Conservation (phyloP, 2,329 filamentous ascomycete species). For the Colletotrichum trifolii region DNA sequence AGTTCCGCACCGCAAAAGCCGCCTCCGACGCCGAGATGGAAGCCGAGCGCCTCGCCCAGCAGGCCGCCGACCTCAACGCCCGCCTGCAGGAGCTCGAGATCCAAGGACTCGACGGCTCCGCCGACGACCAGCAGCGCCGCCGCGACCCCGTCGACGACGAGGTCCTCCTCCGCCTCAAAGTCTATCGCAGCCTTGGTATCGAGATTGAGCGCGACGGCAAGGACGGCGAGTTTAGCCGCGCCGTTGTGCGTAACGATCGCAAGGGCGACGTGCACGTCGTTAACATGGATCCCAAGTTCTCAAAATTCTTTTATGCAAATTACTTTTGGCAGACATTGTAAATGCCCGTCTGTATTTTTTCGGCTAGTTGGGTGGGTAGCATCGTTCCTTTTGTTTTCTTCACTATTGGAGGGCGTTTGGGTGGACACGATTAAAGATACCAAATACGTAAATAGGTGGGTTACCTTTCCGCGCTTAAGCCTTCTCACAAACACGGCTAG, state of each 20-base stretch:
- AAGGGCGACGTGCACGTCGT: slow-evolving; percentile 96
- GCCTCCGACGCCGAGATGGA: slow-evolving; percentile 92
- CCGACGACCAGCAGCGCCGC: slow-evolving; percentile 45
- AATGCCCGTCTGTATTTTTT: slow-evolving; percentile 17
- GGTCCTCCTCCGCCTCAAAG: slow-evolving; percentile 81
- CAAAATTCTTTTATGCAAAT: slow-evolving; percentile 90
- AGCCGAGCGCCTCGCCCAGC: slow-evolving; percentile 86
- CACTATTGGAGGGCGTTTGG: slow-evolving; percentile 19
- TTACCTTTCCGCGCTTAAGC: no score
- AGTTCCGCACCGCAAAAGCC: slow-evolving; percentile 94
- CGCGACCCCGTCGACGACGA: slow-evolving; percentile 69
- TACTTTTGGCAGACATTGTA: slow-evolving; percentile 94
- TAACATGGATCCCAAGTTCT: slow-evolving; percentile 93
- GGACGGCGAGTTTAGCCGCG: slow-evolving; percentile 84
- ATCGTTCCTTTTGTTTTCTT: no score
- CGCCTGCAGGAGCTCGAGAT: slow-evolving; percentile 85
- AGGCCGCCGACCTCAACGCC: slow-evolving; percentile 79
- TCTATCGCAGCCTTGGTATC: slow-evolving; percentile 91
- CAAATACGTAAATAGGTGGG: no score
- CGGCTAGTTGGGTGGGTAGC: not conserved
- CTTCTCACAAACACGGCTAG: no score
- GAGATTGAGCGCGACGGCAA: slow-evolving; percentile 82
- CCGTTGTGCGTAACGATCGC: slow-evolving; percentile 83
- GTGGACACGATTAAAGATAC: not conserved
- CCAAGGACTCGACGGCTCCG: slow-evolving; percentile 83